Conservation (phyloP, 495 filamentous ascomycete genomes). For the Penicillium parvum region DNA sequence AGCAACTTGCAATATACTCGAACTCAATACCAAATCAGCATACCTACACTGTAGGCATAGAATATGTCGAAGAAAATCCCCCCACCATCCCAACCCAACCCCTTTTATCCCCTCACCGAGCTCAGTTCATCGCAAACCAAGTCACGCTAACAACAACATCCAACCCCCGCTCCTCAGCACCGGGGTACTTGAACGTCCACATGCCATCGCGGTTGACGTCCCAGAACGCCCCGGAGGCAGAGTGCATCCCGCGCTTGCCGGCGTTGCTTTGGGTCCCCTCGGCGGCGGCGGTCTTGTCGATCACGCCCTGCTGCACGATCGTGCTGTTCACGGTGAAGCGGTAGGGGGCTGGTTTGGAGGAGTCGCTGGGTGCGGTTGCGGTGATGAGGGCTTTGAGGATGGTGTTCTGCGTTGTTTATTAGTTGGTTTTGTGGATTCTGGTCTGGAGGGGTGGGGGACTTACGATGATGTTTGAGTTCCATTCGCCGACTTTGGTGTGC, state of each 20-base stretch:
- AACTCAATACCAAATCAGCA: too few relatives aligned
- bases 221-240: constrained; percentile 91
- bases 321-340: constrained; percentile 97
- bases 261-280: constrained; percentile 45
- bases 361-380: constrained; percentile 61
- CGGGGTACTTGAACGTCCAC: constrained; percentile 96
- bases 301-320: constrained; percentile 80
- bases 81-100: too few relatives aligned
- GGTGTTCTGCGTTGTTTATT: constrained; percentile 56
- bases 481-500: constrained; percentile 69
- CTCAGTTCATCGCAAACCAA: constrained; percentile 63
- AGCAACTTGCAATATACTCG: constrained; percentile 3
- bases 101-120: not conserved
- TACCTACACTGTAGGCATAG: not conserved
- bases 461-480: constrained; percentile 94
- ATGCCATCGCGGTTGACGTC: constrained; percentile 95
- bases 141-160: constrained; percentile 90
- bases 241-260: constrained; percentile 92
- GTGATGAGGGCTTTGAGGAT: constrained; percentile 82
- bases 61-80: too few relatives aligned
- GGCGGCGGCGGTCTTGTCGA: constrained; percentile 40
- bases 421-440: not conserved
- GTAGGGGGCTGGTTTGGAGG: constrained; percentile 51
- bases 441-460: constrained; percentile 19
- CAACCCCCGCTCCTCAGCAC: constrained; percentile 74